Conservation (phyloP, 1,284 basidiomycete genomes). For the Malassezia sp. region DNA sequence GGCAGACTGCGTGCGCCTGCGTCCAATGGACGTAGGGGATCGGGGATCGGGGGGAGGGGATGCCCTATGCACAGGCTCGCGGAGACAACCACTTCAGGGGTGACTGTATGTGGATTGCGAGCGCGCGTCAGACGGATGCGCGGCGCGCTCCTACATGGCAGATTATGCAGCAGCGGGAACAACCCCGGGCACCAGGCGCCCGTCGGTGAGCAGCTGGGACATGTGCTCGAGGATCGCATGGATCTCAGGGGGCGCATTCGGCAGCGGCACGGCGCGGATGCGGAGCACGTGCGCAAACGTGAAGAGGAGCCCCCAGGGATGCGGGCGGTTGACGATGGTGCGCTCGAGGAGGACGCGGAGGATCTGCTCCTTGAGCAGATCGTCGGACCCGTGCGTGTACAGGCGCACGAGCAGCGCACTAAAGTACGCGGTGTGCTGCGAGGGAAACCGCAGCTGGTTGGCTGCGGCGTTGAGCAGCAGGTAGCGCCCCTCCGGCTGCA, state of each 20-base stretch:
- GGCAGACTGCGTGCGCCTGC: too few species aligned
- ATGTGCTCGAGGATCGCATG: slow-evolving; percentile 41
- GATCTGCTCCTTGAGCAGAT: slow-evolving; percentile 75
- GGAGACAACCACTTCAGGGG: too few species aligned
- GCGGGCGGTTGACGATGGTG: slow-evolving; percentile 82
- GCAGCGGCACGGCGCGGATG: slow-evolving; percentile 24
- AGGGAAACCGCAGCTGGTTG: slow-evolving; percentile 65
- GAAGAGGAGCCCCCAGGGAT: slow-evolving; percentile 90
- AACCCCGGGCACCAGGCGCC: neutral
- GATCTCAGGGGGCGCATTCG: slow-evolving; percentile 38
- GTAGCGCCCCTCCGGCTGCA: slow-evolving; percentile 93
- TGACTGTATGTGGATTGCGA: too few species aligned
- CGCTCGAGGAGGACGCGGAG: slow-evolving; percentile 83
- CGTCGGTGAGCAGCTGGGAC: slow-evolving; percentile 18
- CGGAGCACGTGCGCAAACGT: slow-evolving; percentile 79
- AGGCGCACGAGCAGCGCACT: slow-evolving; percentile 74
- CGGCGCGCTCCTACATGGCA: too few species aligned
- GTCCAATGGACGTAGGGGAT: too few species aligned
- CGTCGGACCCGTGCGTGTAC: slow-evolving; percentile 61
- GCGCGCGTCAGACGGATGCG: too few species aligned
- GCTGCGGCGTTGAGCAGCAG: slow-evolving; percentile 79
- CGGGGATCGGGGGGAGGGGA: too few species aligned
- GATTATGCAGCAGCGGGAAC: too few species aligned
- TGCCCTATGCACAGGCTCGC: too few species aligned
- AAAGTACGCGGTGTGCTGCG: slow-evolving; percentile 57